Evolutionary conservation across 768 basidiomycete genomes (phyloP).

Genomic region (Phallus indusiatus): DNA sequence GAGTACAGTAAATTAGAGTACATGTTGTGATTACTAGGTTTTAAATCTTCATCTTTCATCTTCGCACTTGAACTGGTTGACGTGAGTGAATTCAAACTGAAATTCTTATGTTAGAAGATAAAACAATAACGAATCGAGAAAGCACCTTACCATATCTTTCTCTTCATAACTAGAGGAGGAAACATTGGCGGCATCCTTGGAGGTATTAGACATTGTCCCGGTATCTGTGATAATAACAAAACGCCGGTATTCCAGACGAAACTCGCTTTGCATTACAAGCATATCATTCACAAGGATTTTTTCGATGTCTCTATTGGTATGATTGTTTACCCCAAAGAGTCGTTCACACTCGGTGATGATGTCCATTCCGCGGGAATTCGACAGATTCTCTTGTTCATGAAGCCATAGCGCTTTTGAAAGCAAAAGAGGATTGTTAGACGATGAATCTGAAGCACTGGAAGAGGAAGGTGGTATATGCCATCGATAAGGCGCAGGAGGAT

Average conservation of each 20-base stretch:
- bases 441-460: slow-evolving; percentile 20
- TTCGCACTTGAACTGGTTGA: slow-evolving; percentile 42
- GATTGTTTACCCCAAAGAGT: slow-evolving; percentile 28
- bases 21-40: too few species aligned
- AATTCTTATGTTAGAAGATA: neutral
- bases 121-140: slow-evolving; percentile 1
- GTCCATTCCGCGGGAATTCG: slow-evolving; percentile 26
- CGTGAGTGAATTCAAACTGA: slow-evolving; percentile 51
- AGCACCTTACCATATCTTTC: slow-evolving; percentile 37
- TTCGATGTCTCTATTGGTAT: slow-evolving; percentile 26
- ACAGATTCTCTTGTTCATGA: slow-evolving; percentile 23
- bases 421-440: slow-evolving; percentile 5
- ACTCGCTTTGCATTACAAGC: slow-evolving; percentile 40
- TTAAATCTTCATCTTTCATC: slow-evolving; percentile 44
- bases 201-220: slow-evolving; percentile 20
- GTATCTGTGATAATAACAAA: slow-evolving; percentile 47
- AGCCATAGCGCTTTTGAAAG: slow-evolving; percentile 26
- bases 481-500: neutral
- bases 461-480: slow-evolving; percentile 29
- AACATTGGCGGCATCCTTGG: neutral
- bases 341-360: slow-evolving; percentile 35
- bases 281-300: slow-evolving; percentile 41
- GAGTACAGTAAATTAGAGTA: too few species aligned
- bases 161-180: slow-evolving; percentile 15
- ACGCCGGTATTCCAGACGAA: slow-evolving; percentile 55